Conservation (phyloP, 1,284 basidiomycete species). For the Malassezia brasiliensis region DNA sequence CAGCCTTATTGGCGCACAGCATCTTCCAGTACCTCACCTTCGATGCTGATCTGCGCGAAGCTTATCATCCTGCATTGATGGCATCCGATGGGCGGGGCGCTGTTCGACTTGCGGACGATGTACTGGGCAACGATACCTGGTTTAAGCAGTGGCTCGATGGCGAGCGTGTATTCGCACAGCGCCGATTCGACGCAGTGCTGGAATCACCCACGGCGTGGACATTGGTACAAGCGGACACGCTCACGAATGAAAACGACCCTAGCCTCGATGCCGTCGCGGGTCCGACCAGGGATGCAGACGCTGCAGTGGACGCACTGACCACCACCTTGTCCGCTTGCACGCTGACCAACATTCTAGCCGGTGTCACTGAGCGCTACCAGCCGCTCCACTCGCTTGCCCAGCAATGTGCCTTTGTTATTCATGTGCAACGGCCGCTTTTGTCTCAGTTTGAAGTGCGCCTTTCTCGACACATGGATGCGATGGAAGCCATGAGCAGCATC, state of each 20-base stretch:
- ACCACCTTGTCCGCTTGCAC: conserved; percentile 32
- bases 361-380: conserved; percentile 67
- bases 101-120: conserved; percentile 55
- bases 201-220: conserved; percentile 73
- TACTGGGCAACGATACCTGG: conserved; percentile 75
- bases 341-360: conserved; percentile 27
- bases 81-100: conserved; percentile 25
- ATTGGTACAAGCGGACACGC: conserved; percentile 58
- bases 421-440: conserved; percentile 74
- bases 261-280: neutral
- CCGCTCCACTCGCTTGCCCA: conserved; percentile 69
- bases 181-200: conserved; percentile 72
- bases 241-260: conserved; percentile 53
- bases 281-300: neutral
- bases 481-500: conserved; percentile 72
- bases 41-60: conserved; percentile 59
- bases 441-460: conserved; percentile 68
- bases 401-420: conserved; percentile 68
- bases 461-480: conserved; percentile 75
- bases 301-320: conserved; percentile 3
- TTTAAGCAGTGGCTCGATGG: conserved; percentile 70
- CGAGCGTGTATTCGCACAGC: conserved; percentile 59
- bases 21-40: conserved; percentile 84
- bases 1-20: conserved; percentile 82
- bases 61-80: conserved; percentile 39